Evolutionary conservation across 805 yeast genomes (phyloP), one percentile per base, ranked within the genome.

Genomic region (Wickerhamomyces tratensis): DNA sequence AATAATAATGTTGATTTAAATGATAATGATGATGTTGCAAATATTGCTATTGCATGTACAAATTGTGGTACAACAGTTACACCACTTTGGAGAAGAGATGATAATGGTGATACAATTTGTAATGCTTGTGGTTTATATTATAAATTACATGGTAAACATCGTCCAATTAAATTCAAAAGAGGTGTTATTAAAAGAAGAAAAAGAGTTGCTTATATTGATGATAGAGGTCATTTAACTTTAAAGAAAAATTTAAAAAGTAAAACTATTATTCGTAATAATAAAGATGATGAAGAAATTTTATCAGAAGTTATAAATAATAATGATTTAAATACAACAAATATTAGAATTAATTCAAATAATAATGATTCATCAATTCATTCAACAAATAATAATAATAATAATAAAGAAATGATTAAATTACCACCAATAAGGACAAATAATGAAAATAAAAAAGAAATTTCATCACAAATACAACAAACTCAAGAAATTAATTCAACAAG

Each of bases 101-200:
- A 79, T 49, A 70, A 69, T 6, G 95, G 95, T 5, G 80, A 85
- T 52, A 82, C 88, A 26, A 85, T 86, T 25, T 86, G 95, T 67
- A 86, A 86, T 54, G 95, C 95, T 1, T 86, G 95, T 64, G 95
- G 88, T 4, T 63, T 86, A 30, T 86, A 86, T 59, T 80, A 77
- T 59, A 67, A 79, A 44, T 69, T 86, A 37, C 94, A 85, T 54
- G 89, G 91, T 1, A 67, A 68, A 35, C 88, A 82, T 52, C 68
- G 95, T 40, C 95, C 95, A 2, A 79, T 78, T 14, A 76, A 76
- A 44, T 73, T 85, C 83, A 82, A 83, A 52, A 73, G 81, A 50
- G 69, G 72, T 43, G 77, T 85, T 37, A 85, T 86, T 48, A 84
- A 83, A 58, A 71, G 95, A 51, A 68, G 95, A 43, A 81, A 77